Conservation (phyloP, 352 stramenopile genomes). For the Pelagophyceae sp. region DNA sequence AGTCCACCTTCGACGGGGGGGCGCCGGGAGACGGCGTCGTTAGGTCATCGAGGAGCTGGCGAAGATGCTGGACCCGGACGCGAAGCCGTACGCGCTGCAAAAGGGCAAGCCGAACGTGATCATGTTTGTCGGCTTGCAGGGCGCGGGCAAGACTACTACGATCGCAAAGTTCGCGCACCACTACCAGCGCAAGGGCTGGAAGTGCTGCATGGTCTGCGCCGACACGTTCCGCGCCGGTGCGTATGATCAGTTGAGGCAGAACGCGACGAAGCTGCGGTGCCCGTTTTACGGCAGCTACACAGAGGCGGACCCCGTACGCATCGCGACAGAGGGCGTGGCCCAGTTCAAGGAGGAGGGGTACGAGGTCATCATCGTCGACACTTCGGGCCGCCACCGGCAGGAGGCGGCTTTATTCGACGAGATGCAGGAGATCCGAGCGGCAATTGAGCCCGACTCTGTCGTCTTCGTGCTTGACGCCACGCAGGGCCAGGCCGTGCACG, state of each 20-base stretch:
- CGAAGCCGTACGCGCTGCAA: slow-evolving; percentile 54
- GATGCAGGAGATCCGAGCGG: slow-evolving; percentile 94
- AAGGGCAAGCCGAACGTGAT: slow-evolving; percentile 64
- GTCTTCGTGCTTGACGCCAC: slow-evolving; percentile 99
- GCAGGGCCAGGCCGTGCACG: slow-evolving; percentile 93
- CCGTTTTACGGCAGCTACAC: slow-evolving; percentile 98
- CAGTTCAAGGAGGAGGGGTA: slow-evolving; percentile 93
- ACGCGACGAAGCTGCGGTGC: slow-evolving; percentile 86
- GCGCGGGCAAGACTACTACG: slow-evolving; percentile 96
- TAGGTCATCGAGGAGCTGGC: slow-evolving; percentile 67
- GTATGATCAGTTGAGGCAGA: slow-evolving; percentile 99
- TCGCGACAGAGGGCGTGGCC: slow-evolving; percentile 91
- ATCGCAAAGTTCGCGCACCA: slow-evolving; percentile 99
- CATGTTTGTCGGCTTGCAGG: slow-evolving; percentile 77
- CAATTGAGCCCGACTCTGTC: slow-evolving; percentile 81
- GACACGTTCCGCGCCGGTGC: slow-evolving; percentile 96
- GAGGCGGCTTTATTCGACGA: slow-evolving; percentile 95
- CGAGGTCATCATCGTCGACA: slow-evolving; percentile 99
- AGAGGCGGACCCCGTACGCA: slow-evolving; percentile 92
- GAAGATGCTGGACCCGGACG: slow-evolving; percentile 45
- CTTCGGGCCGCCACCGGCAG: slow-evolving; percentile 93
- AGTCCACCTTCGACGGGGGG: no score
- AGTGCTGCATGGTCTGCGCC: slow-evolving; percentile 97
- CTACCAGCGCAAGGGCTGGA: slow-evolving; percentile 92
- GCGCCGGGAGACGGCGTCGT: no score